Conservation (phyloP, 2,329 filamentous ascomycete genomes). For the Epicoccum sorghinum region DNA sequence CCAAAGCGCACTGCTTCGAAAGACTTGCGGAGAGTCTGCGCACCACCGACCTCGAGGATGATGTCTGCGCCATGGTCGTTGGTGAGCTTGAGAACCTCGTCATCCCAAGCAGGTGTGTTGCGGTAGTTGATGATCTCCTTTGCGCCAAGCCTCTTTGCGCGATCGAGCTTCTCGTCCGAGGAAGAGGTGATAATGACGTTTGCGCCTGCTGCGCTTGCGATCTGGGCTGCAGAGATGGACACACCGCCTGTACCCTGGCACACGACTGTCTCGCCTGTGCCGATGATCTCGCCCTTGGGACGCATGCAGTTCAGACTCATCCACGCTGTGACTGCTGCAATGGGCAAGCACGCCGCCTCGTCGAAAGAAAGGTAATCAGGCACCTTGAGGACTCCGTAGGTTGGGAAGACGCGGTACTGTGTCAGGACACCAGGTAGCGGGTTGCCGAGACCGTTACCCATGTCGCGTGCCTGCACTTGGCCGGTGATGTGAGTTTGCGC, state of each 20-base stretch:
- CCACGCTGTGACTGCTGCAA: conserved; percentile 69
- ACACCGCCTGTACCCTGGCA: conserved; percentile 55
- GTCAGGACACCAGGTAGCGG: conserved; percentile 64
- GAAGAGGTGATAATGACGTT: conserved; percentile 65
- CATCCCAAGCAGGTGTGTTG: conserved; percentile 64
- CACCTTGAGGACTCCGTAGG: conserved; percentile 60
- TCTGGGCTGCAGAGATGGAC: conserved; percentile 49
- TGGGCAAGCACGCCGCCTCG: conserved; percentile 66
- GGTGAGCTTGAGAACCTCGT: conserved; percentile 58
- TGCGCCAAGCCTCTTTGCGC: conserved; percentile 63
- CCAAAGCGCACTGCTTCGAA: conserved; percentile 53
- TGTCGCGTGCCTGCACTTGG: conserved; percentile 62
- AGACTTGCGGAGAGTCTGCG: conserved; percentile 55
- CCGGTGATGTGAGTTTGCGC: conserved; percentile 62
- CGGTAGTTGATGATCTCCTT: conserved; percentile 68
- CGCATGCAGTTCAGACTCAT: conserved; percentile 68
- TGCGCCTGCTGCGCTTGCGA: conserved; percentile 51
- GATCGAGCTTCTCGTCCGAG: conserved; percentile 60
- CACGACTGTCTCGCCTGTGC: conserved; percentile 46
- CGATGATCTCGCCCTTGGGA: conserved; percentile 59
- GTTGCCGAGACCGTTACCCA: conserved; percentile 65
- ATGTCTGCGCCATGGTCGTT: conserved; percentile 53
- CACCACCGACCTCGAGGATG: conserved; percentile 59
- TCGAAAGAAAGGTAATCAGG: conserved; percentile 64
- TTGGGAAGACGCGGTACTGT: conserved; percentile 65